Evolutionary conservation across 441 rosid species (phyloP).

Genomic region (Dalechampia spathulata): DNA sequence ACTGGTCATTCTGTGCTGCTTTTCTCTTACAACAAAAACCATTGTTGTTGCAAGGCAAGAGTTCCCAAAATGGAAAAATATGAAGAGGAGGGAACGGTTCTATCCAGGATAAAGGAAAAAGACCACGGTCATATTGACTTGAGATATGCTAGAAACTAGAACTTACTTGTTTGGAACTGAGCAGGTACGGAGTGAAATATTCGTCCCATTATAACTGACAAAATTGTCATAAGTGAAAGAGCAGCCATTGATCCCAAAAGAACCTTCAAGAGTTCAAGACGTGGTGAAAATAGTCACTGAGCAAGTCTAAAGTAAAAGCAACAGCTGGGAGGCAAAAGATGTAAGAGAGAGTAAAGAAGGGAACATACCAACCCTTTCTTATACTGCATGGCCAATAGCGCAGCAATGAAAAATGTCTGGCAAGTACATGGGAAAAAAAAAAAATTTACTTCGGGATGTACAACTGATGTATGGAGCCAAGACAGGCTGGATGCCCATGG

Average conservation of each 20-base stretch:
- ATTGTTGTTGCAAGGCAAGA: too few species aligned
- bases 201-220: constrained; percentile 82
- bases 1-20: too few species aligned
- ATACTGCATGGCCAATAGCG: constrained; percentile 96
- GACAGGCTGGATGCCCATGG: not conserved
- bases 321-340: not conserved
- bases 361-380: constrained; percentile 82
- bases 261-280: constrained; percentile 52
- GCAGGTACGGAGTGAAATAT: constrained; percentile 89
- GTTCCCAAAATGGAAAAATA: too few species aligned
- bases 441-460: constrained; percentile 9
- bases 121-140: not conserved
- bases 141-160: constrained; percentile 4
- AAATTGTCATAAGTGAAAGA: constrained; percentile 87
- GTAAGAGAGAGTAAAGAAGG: constrained; percentile 18
- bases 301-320: not conserved
- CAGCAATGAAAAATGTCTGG: constrained; percentile 96
- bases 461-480: not conserved
- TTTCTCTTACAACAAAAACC: too few species aligned
- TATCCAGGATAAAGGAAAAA: not conserved
- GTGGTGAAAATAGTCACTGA: not conserved
- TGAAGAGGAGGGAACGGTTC: not conserved
- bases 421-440: constrained; percentile 23
- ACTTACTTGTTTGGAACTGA: constrained; percentile 91
- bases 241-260: constrained; percentile 98